A percentile compares a stretch with the other conserved stretches of the same genome.
phyloP scores from a whole-genome alignment of 129 eudicot genomes.

The Helichrysum umbraculigerum region DNA sequence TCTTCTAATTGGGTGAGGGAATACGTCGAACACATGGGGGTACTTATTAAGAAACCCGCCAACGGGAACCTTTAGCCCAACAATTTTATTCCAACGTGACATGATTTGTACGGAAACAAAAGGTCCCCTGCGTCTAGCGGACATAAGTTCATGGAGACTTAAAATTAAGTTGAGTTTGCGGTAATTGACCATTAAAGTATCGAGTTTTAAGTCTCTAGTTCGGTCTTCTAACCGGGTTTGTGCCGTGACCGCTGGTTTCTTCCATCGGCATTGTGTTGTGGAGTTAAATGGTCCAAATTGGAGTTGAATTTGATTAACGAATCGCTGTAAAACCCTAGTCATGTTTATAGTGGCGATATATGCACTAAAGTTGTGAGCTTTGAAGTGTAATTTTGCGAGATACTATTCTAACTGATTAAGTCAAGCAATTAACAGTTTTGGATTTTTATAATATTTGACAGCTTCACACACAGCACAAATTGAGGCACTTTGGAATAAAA shows the following conservation, averaged over 20 bases:
- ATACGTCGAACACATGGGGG: conserved; percentile 81
- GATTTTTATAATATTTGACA: no score
- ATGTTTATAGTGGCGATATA: conserved; percentile 2
- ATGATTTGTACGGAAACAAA: conserved; percentile 69
- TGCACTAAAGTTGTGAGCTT: neutral
- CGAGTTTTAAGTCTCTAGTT: conserved; percentile 75
- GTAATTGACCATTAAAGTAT: conserved; percentile 43
- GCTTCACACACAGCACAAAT: no score
- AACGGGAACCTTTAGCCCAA: conserved; percentile 50
- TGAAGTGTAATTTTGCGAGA: neutral
- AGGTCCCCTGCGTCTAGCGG: conserved; percentile 54
- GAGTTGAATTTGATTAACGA: conserved; percentile 23
- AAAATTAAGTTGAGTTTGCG: conserved; percentile 57
- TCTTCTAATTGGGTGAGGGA: conserved; percentile 61
- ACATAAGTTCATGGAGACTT: conserved; percentile 54
- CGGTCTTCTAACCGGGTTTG: conserved; percentile 79
- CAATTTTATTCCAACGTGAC: conserved; percentile 55
- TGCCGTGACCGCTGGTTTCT: conserved; percentile 62
- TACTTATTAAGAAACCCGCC: conserved; percentile 62
- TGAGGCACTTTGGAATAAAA: no score
- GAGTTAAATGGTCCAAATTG: conserved; percentile 60
- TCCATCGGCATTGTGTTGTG: conserved; percentile 68
- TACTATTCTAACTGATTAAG: no score
- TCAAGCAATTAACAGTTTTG: no score
- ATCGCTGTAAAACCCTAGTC: conserved; percentile 31